Evolutionary conservation across 176 grass and related monocot species (phyloP), one percentile per base, ranked within the genome.

Genomic region (Avena atlantica): DNA sequence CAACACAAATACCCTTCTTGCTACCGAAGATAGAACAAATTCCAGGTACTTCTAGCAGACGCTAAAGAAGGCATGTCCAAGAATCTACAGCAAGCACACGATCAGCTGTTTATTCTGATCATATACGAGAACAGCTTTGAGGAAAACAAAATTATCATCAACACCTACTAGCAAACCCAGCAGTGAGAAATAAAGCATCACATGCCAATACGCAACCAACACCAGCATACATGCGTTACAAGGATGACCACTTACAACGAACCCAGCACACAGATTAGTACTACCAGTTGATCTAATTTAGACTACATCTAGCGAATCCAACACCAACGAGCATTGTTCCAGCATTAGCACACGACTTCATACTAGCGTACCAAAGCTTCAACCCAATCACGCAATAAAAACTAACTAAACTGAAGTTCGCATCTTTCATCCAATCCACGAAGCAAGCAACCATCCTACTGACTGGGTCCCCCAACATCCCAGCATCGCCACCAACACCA

Each of bases 391-490:
- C 8, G 69, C 64, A 65, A 66, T 9, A 24, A 9, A 6, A 42
- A 42, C 12, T 15, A 42, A 42, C 12, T 15, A 27, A 79, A 62
- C 6, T 40, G 20, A 71, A 72, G 63, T 6, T 70, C 70, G 82
- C 44, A 78, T 70, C 31, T 57, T 34, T 36, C 20, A 55, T 56
- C 4, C 21, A 78, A 55, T 55, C 42, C 19, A 71, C 4, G 6
- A 85, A 61, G 12, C 53, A 78, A 13, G 12, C 53, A 78, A 10
- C 81, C 84, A 70, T 10, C 53, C 83, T 59, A 88, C 49, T 78
- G 84, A 89, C 88, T 60, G 71, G 6, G 37, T 42, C 7, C 10
- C 47, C 29, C 14, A 12, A 5, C 21, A 75, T 66, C 27, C 55
- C 5, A 27, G 16, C 69, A 69, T 70, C 14, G 34, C 36, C 23